Evolutionary conservation across 225 moss, liverwort and hornwort genomes (phyloP), one percentile per base, ranked within the genome.

Genomic region (Sphagnum contortum): DNA sequence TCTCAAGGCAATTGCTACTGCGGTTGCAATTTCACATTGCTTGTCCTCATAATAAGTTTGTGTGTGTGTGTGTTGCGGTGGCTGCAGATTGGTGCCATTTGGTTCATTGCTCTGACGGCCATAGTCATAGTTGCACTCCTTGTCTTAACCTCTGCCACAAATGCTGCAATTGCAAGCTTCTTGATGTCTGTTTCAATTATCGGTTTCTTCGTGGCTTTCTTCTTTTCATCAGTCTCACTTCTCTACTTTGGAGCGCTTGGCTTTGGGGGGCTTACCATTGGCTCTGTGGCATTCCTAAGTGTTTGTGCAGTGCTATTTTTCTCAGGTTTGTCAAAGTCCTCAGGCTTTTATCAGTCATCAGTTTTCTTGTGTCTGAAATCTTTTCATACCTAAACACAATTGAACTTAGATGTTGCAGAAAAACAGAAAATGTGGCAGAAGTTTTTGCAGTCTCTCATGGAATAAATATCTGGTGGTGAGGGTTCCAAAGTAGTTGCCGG

Each of bases 241-340:
- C 57, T 64, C 4, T 81, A 77, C 47, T 57, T 77, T 63, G 81
- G 69, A 61, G 74, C 74, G 3, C 57, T 81, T 64, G 81, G 77
- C 9, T 74, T 81, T 69, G 77, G 77, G 63, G 77, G 69, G 60
- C 69, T 81, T 47, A 77, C 76, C 10, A 81, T 81, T 53, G 71
- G 81, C 63, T 77, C 81, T 7, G 71, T 81, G 55, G 81, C 76
- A 10, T 74, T 81, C 64, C 71, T 81, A 10, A 77, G 77, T 58
- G 74, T 81, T 8, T 77, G 72, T 74, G 77, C 72, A 60, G 66
- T 77, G 54, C 77, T 81, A 51, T 69, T 81, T 65, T 68, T 74
- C 48, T 71, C 72, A 61, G 74, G 81, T 78, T 9, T 48, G 29
- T 13, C 6, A 58, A 29, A 29, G 1, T 29, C 29, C 29, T 29